These are phyloP conservation scores for Ceratopteris richardii DNA, from an alignment of 75 land plant species.

Conservation along the genomic window DNA sequence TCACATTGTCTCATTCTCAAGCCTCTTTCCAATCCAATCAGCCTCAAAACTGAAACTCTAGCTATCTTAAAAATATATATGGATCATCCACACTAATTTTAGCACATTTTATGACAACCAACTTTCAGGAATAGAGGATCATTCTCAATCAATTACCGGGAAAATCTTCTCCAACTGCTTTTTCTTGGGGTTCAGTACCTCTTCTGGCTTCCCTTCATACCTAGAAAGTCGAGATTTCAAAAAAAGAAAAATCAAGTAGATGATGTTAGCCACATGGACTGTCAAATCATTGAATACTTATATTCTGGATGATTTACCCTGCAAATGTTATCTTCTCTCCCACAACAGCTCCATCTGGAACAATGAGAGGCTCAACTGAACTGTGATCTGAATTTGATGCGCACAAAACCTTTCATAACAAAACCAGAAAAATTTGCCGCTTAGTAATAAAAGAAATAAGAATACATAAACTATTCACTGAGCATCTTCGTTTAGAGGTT, in stretches of 20 bases:
- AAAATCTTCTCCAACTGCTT: slow-evolving; percentile 93
- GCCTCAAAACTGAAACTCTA: no score
- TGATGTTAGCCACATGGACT: no score
- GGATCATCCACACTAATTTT: no score
- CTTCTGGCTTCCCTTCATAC: slow-evolving; percentile 90
- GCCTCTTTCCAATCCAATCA: no score
- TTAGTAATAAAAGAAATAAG: neutral
- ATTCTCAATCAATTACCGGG: slow-evolving; percentile 34
- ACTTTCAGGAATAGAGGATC: neutral
- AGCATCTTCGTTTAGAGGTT: neutral
- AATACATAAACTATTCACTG: no score
- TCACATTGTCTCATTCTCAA: no score
- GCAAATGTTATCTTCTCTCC: slow-evolving; percentile 77
- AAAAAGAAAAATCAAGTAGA: no score
- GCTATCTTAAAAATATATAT: no score
- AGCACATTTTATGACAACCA: neutral
- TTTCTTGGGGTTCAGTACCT: slow-evolving; percentile 92
- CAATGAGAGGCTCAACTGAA: slow-evolving; percentile 72
- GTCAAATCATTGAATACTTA: no score
- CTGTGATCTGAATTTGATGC: slow-evolving; percentile 89
- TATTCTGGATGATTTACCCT: slow-evolving; percentile 40
- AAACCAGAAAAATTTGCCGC: neutral
- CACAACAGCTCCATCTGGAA: slow-evolving; percentile 63
- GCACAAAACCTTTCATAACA: slow-evolving; percentile 59
- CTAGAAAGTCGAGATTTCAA: no score